Conservation (phyloP, 805 yeast genomes). For the Komagataella pastoris region DNA sequence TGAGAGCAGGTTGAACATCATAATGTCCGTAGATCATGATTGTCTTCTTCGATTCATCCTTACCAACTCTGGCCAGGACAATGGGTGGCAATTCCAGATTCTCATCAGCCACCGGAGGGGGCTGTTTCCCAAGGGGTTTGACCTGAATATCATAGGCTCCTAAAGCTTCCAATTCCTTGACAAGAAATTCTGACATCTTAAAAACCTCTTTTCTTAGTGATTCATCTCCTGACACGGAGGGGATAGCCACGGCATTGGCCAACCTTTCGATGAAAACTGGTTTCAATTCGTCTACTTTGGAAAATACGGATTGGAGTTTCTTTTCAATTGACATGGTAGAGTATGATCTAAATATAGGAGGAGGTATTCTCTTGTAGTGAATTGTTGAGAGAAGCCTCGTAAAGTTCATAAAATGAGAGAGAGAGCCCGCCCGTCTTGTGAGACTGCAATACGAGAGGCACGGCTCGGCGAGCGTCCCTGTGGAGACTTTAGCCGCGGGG, state of each 20-base stretch:
- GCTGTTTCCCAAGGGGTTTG: conserved; percentile 78
- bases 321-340: conserved; percentile 13
- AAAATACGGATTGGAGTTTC: conserved; percentile 24
- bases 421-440: background rate
- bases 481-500: background rate
- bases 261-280: conserved; percentile 63
- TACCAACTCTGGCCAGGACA: conserved; percentile 81
- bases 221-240: conserved; percentile 91
- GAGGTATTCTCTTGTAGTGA: background rate
- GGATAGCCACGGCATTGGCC: conserved; percentile 79
- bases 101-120: conserved; percentile 69
- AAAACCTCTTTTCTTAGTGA: conserved; percentile 78
- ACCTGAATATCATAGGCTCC: conserved; percentile 79
- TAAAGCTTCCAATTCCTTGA: conserved; percentile 48
- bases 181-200: conserved; percentile 78
- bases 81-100: conserved; percentile 81
- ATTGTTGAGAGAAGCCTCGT: background rate
- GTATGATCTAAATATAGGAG: background rate
- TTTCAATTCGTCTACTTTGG: conserved; percentile 61
- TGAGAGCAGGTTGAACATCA: conserved; percentile 93
- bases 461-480: background rate
- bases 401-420: background rate
- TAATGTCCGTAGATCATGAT: conserved; percentile 92
- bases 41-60: conserved; percentile 72
- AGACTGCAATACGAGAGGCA: background rate